Evolutionary conservation across 2,329 filamentous ascomycete species (phyloP).

Genomic region (Endocalyx cinctus): DNA sequence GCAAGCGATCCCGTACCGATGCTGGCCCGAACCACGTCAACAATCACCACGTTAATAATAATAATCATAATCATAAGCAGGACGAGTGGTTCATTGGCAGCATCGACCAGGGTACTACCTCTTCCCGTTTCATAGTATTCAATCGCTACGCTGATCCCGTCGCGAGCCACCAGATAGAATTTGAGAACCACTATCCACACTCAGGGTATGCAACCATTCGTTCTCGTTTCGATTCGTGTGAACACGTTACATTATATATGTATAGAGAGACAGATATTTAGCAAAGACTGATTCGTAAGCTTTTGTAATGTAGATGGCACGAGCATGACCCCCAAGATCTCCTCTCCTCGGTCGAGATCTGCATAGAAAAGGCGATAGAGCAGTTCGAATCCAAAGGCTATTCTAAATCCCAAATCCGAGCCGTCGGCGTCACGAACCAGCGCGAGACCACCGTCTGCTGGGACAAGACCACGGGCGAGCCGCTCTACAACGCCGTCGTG

Average conservation of each 20-base stretch:
- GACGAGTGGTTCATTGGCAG: conserved; percentile 71
- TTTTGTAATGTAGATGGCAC: conserved; percentile 62
- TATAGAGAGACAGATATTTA: no score
- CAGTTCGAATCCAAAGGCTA: conserved; percentile 69
- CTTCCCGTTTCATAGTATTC: conserved; percentile 86
- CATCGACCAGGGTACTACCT: conserved; percentile 89
- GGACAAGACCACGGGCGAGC: conserved; percentile 75
- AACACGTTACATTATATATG: no score
- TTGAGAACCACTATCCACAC: conserved; percentile 77
- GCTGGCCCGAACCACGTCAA: no score
- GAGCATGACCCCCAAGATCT: conserved; percentile 82
- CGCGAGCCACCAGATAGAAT: conserved; percentile 81
- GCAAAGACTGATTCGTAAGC: no score
- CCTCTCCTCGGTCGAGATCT: conserved; percentile 68
- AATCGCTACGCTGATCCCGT: conserved; percentile 72
- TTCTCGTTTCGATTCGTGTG: no score
- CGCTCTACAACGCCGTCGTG: conserved; percentile 79
- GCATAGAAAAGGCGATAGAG: conserved; percentile 71
- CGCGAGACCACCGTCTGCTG: conserved; percentile 83
- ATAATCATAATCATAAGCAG: background rate
- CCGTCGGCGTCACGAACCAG: conserved; percentile 85
- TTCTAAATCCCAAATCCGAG: conserved; percentile 62
- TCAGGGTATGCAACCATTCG: conserved; percentile 85
- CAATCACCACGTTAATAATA: background rate
- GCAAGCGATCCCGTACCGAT: no score